Percentiles rank a stretch among this genome's conserved stretches.
These are phyloP conservation scores for Brassica hybrid DNA, from an alignment of 441 rosid genomes.

Conservation along the genomic window DNA sequence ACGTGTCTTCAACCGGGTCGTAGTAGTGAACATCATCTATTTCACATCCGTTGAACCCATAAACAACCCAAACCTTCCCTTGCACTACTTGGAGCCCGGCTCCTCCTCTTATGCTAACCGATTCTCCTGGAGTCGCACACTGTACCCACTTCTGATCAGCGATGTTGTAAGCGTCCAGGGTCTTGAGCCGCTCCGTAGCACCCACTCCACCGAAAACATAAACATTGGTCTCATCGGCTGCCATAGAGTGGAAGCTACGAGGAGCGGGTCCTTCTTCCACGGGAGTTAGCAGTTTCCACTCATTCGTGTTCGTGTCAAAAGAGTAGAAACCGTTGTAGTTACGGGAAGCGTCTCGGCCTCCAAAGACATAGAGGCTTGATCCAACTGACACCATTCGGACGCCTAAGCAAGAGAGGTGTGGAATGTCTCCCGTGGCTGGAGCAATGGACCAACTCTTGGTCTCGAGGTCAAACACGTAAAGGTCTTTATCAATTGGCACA, in stretches of 20 bases:
- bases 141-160: constrained; percentile 59
- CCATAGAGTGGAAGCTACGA: constrained; percentile 82
- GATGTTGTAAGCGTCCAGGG: constrained; percentile 70
- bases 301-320: constrained; percentile 56
- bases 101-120: constrained; percentile 69
- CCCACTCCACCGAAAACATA: constrained; percentile 88
- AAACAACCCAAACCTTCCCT: constrained; percentile 81
- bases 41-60: constrained; percentile 78
- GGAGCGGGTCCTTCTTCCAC: constrained; percentile 61
- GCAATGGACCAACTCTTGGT: constrained; percentile 64
- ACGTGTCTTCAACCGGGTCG: constrained; percentile 51
- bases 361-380: constrained; percentile 65
- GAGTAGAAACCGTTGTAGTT: constrained; percentile 76
- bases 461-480: constrained; percentile 66
- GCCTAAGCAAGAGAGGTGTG: constrained; percentile 75
- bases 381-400: constrained; percentile 74
- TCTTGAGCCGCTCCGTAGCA: constrained; percentile 62
- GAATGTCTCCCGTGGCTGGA: constrained; percentile 63
- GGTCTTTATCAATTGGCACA: constrained; percentile 75
- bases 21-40: constrained; percentile 69
- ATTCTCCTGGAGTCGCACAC: constrained; percentile 56
- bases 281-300: constrained; percentile 64
- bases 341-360: constrained; percentile 72
- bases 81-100: constrained; percentile 61
- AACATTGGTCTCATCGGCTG: constrained; percentile 59